A percentile compares a stretch with the other conserved stretches of the same genome.
These are phyloP conservation scores for Erigeron philadelphicus DNA, from an alignment of 140 eudicot species.

Conservation along the genomic window DNA sequence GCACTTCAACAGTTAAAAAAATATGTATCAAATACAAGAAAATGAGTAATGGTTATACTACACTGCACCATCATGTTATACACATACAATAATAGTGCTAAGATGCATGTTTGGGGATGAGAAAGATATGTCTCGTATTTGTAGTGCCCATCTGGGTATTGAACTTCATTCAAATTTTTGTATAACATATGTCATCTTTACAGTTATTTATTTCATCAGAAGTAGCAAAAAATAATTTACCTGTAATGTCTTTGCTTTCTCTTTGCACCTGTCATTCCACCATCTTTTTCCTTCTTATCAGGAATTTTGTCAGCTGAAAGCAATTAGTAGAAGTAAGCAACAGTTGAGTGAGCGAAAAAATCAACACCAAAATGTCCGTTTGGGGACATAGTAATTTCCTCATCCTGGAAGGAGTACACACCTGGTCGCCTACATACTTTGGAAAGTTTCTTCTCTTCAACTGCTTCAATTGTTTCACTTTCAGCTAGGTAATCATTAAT, in stretches of 20 bases:
- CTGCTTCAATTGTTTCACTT: constrained; percentile 26
- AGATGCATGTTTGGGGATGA: constrained; percentile 14
- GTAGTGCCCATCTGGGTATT: too few species aligned
- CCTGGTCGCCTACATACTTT: constrained; percentile 43
- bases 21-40: constrained; percentile 19
- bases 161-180: too few species aligned
- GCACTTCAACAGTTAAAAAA: constrained; percentile 32
- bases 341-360: constrained; percentile 6
- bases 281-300: constrained; percentile 29
- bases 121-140: background rate
- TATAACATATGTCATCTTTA: background rate
- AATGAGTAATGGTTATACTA: background rate
- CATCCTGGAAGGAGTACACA: constrained; percentile 29
- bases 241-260: constrained; percentile 65
- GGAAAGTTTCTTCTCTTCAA: constrained; percentile 31
- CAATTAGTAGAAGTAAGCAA: constrained; percentile 30
- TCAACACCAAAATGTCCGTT: background rate
- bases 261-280: constrained; percentile 42
- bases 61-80: constrained; percentile 14
- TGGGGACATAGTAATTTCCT: constrained; percentile 16
- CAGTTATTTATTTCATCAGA: background rate
- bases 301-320: constrained; percentile 41
- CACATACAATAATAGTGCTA: constrained; percentile 16
- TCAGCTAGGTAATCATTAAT: constrained; percentile 31
- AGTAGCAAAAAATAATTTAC: constrained; percentile 30